A percentile compares a stretch with the other conserved stretches of the same genome.
phyloP scores from a whole-genome alignment of 2,329 filamentous ascomycete genomes.

The Westerdykella sp. region DNA sequence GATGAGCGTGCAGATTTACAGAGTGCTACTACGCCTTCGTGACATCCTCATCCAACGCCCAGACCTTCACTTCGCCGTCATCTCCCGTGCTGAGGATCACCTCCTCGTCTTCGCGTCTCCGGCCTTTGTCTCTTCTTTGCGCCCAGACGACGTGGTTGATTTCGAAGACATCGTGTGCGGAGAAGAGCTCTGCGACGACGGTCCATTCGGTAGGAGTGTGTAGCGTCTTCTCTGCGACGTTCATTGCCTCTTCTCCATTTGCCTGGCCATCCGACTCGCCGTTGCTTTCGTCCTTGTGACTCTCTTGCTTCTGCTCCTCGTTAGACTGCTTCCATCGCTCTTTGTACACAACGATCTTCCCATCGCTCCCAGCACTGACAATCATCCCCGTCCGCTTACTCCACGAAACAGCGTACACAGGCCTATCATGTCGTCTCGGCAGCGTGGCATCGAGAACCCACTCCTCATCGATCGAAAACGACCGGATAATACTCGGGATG shows the following conservation, averaged over 20 bases:
- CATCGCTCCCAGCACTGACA: conserved; percentile 86
- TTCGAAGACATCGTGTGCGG: conserved; percentile 86
- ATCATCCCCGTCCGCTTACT: conserved; percentile 69
- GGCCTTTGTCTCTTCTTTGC: conserved; percentile 62
- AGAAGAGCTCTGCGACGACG: conserved; percentile 60
- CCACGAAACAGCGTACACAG: conserved; percentile 83
- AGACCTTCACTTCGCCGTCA: conserved; percentile 80
- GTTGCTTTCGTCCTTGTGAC: conserved; percentile 17
- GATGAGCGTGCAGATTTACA: background rate
- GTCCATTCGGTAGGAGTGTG: conserved; percentile 56
- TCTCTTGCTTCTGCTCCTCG: conserved; percentile 15
- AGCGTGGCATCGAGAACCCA: conserved; percentile 76
- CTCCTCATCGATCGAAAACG: conserved; percentile 64
- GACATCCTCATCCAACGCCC: conserved; percentile 48
- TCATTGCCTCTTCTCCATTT: conserved; percentile 13
- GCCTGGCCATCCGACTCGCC: conserved; percentile 15
- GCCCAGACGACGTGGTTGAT: conserved; percentile 92
- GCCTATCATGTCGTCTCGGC: conserved; percentile 67
- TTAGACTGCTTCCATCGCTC: conserved; percentile 47
- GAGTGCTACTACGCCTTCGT: background rate
- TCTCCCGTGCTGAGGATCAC: conserved; percentile 88
- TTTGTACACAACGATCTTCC: conserved; percentile 70
- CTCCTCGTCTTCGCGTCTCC: conserved; percentile 62
- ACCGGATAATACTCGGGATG: conserved; percentile 86
- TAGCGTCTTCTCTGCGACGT: conserved; percentile 6